These are phyloP conservation scores for Yamadazyma phyllophila DNA, from an alignment of 805 yeast species.

Conservation along the genomic window DNA sequence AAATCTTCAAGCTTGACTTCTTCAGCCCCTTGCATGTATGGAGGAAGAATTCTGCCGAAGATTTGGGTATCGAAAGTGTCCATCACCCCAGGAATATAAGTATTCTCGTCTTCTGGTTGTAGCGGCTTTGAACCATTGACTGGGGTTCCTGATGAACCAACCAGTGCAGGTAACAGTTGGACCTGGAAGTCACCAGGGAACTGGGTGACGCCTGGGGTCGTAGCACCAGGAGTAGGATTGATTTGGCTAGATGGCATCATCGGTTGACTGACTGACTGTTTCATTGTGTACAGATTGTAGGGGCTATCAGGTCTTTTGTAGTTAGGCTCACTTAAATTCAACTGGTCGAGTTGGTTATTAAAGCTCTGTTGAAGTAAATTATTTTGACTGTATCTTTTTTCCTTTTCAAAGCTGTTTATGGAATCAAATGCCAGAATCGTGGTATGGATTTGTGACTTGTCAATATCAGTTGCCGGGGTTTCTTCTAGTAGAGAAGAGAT, in stretches of 20 bases:
- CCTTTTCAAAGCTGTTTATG: slow-evolving; percentile 9
- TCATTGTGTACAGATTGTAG: slow-evolving; percentile 1
- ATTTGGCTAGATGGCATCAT: background rate
- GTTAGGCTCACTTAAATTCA: slow-evolving; percentile 1
- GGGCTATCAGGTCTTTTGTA: background rate
- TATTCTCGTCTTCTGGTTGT: slow-evolving; percentile 4
- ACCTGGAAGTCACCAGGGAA: background rate
- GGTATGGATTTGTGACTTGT: slow-evolving; percentile 10
- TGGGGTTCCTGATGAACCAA: slow-evolving; percentile 6
- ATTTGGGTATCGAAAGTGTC: slow-evolving; percentile 82
- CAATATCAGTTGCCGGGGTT: background rate
- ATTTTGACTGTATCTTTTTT: background rate
- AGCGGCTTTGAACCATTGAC: slow-evolving; percentile 12
- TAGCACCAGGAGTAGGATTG: background rate
- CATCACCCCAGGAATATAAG: slow-evolving; percentile 76
- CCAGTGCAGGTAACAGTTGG: slow-evolving; percentile 5
- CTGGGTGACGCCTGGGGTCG: background rate
- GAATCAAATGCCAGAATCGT: slow-evolving; percentile 13
- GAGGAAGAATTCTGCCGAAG: slow-evolving; percentile 81
- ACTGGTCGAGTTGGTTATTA: slow-evolving; percentile 6
- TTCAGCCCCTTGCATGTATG: slow-evolving; percentile 61
- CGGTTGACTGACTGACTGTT: background rate
- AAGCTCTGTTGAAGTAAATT: slow-evolving; percentile 7
- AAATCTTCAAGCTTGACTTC: slow-evolving; percentile 8
- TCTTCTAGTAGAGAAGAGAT: slow-evolving; percentile 7